Conservation (phyloP, 2,329 filamentous ascomycete species). For the Dactylellina haptotyla region DNA sequence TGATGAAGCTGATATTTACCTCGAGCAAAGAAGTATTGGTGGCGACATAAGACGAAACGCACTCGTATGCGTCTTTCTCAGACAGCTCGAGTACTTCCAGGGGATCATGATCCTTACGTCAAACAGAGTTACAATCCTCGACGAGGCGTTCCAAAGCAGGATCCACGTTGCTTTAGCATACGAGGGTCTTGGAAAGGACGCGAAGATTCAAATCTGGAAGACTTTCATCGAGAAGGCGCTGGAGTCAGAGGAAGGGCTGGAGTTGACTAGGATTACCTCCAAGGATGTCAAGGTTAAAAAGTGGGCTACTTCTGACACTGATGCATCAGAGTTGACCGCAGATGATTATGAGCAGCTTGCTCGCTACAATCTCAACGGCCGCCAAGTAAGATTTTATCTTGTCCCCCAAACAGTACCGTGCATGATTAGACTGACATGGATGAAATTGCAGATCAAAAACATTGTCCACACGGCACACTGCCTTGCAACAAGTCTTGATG, state of each 20-base stretch:
- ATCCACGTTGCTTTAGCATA: slow-evolving; percentile 85
- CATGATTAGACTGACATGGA: not conserved
- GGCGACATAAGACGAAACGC: slow-evolving; percentile 82
- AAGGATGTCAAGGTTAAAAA: slow-evolving; percentile 58
- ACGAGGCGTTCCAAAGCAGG: slow-evolving; percentile 87
- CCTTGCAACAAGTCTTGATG: slow-evolving; percentile 71
- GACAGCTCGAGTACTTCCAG: slow-evolving; percentile 89
- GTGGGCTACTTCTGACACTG: slow-evolving; percentile 68
- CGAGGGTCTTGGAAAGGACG: slow-evolving; percentile 75
- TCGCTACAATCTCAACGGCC: slow-evolving; percentile 74
- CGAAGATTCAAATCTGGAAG: slow-evolving; percentile 82
- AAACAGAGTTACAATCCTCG: slow-evolving; percentile 80
- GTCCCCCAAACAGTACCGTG: not conserved
- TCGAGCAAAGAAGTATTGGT: slow-evolving; percentile 83
- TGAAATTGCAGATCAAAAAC: slow-evolving; percentile 70
- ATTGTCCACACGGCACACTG: slow-evolving; percentile 63
- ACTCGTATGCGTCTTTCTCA: slow-evolving; percentile 83
- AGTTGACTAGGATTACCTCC: not conserved
- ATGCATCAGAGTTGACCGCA: slow-evolving; percentile 69
- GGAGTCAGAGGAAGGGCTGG: not conserved
- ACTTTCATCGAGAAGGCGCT: slow-evolving; percentile 75
- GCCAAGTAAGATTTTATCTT: slow-evolving; percentile 60
- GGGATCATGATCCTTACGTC: slow-evolving; percentile 91
- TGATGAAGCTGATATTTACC: slow-evolving; percentile 85
- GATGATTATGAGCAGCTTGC: slow-evolving; percentile 74